Percentiles rank a stretch among this genome's conserved stretches.
These are phyloP conservation scores for Candida tallmaniae DNA, from an alignment of 805 yeast genomes.

Conservation along the genomic window DNA sequence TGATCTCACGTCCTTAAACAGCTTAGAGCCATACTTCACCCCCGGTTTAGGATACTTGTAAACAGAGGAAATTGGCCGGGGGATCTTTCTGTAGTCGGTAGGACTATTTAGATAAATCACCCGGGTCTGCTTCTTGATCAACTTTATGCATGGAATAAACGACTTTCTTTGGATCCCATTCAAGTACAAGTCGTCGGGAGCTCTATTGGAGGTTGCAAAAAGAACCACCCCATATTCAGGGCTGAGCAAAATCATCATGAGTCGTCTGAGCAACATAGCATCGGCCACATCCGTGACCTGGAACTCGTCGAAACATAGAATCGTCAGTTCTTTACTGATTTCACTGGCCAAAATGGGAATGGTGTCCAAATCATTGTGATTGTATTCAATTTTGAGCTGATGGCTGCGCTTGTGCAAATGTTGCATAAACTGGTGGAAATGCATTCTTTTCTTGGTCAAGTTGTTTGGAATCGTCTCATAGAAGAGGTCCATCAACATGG, in stretches of 20 bases:
- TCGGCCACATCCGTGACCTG: slow-evolving; percentile 99
- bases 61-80: slow-evolving; percentile 75
- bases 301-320: slow-evolving; percentile 93
- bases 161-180: slow-evolving; percentile 92
- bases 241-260: slow-evolving; percentile 61
- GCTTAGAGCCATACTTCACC: slow-evolving; percentile 46
- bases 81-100: slow-evolving; percentile 87
- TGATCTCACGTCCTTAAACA: slow-evolving; percentile 46
- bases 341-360: slow-evolving; percentile 82
- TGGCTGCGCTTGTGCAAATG: slow-evolving; percentile 83
- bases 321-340: slow-evolving; percentile 68
- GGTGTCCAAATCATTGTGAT: slow-evolving; percentile 62
- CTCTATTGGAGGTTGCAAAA: slow-evolving; percentile 92
- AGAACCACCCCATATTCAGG: slow-evolving; percentile 78
- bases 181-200: slow-evolving; percentile 88
- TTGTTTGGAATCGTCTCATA: slow-evolving; percentile 78
- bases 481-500: slow-evolving; percentile 96
- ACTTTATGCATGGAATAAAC: slow-evolving; percentile 86
- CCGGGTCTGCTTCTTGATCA: slow-evolving; percentile 65
- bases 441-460: slow-evolving; percentile 75
- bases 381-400: slow-evolving; percentile 58
- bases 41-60: slow-evolving; percentile 72
- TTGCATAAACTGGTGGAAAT: slow-evolving; percentile 98
- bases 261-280: slow-evolving; percentile 88
- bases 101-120: slow-evolving; percentile 85